Conservation (phyloP, 768 basidiomycete species). For the Erythrobasidium yunnanense region DNA sequence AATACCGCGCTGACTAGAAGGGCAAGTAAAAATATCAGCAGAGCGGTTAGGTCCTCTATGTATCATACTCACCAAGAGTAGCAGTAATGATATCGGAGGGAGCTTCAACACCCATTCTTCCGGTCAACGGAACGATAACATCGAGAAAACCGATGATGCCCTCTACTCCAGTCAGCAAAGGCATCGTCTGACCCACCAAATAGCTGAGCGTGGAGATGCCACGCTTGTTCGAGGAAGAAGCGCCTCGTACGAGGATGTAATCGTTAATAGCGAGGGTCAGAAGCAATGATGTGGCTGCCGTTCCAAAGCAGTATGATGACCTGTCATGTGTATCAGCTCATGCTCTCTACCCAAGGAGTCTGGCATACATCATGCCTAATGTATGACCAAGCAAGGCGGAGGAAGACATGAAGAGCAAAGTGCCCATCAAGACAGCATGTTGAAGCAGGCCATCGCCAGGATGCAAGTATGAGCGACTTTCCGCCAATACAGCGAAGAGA, state of each 20-base stretch:
- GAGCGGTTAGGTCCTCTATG: not conserved
- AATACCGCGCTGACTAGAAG: conserved; percentile 49
- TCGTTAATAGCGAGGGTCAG: conserved; percentile 51
- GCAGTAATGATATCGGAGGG: conserved; percentile 85
- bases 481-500: not conserved
- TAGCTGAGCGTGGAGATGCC: conserved; percentile 49
- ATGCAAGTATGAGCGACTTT: not conserved
- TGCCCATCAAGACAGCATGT: conserved; percentile 52
- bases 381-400: conserved; percentile 54
- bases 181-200: conserved; percentile 51
- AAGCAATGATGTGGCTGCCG: conserved; percentile 54
- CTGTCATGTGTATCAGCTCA: no score
- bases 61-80: conserved; percentile 44
- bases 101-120: conserved; percentile 57
- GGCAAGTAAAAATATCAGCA: not conserved
- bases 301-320: conserved; percentile 62
- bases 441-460: conserved; percentile 46
- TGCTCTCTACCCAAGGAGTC: not conserved
- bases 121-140: conserved; percentile 83
- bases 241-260: conserved; percentile 34
- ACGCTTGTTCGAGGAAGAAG: not conserved
- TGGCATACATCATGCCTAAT: conserved; percentile 45
- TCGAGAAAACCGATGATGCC: conserved; percentile 57
- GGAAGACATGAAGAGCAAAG: conserved; percentile 52
- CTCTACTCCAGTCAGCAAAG: conserved; percentile 49